phyloP scores from a whole-genome alignment of 345 rosid genomes.

The Gossypium anomalum region DNA sequence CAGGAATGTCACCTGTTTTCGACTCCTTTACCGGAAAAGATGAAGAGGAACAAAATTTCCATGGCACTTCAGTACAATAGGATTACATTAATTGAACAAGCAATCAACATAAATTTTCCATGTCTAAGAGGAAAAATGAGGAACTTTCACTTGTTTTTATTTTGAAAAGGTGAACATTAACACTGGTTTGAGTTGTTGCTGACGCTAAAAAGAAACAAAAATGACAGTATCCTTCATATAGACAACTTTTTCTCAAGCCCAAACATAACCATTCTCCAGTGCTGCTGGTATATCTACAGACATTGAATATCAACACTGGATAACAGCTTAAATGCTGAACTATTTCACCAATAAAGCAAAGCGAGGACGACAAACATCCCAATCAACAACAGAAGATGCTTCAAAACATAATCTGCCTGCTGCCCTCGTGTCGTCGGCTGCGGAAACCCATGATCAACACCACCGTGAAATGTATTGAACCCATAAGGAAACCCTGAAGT shows the following conservation, averaged over 20 bases:
- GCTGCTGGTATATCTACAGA: background rate
- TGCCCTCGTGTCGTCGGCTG: constrained; percentile 32
- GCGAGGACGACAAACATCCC: constrained; percentile 53
- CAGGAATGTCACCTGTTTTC: too few species aligned
- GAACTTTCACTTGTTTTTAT: background rate
- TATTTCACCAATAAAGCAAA: constrained; percentile 47
- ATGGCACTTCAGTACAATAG: too few species aligned
- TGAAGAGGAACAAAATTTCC: too few species aligned
- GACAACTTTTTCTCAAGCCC: background rate
- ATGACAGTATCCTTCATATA: background rate
- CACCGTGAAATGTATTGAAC: constrained; percentile 21
- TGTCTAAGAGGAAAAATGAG: background rate
- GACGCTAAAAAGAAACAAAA: background rate
- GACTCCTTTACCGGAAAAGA: too few species aligned
- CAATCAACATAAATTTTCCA: background rate
- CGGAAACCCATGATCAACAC: constrained; percentile 43
- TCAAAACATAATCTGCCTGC: constrained; percentile 52
- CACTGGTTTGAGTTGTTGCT: background rate
- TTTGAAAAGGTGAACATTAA: background rate
- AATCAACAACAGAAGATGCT: constrained; percentile 47
- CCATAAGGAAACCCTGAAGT: background rate
- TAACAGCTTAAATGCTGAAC: background rate
- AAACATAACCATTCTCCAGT: background rate
- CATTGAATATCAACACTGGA: background rate
- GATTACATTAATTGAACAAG: too few species aligned